Evolutionary conservation across 495 filamentous ascomycete genomes (phyloP).

Genomic region (Xylaria cubensis): DNA sequence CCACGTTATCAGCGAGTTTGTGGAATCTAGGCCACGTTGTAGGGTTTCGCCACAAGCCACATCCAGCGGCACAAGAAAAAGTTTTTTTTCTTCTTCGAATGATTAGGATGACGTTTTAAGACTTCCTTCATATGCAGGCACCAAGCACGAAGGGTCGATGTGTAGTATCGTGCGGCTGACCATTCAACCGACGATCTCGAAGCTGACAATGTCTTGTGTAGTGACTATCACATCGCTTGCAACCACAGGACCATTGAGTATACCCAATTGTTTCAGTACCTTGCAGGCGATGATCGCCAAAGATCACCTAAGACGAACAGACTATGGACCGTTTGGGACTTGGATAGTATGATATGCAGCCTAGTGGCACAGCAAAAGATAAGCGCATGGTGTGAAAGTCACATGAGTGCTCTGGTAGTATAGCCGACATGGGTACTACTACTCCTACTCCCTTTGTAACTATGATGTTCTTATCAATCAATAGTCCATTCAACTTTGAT

Average conservation of each 20-base stretch:
- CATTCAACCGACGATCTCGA: constrained; percentile 9
- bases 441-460: background rate
- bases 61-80: background rate
- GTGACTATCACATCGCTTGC: constrained; percentile 5
- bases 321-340: constrained; percentile 9
- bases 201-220: constrained; percentile 20
- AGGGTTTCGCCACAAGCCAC: constrained; percentile 22
- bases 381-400: constrained; percentile 18
- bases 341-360: constrained; percentile 1
- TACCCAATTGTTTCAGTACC: constrained; percentile 6
- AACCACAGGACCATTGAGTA: background rate
- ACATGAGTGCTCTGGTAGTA: background rate
- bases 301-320: constrained; percentile 17
- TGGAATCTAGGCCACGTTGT: background rate
- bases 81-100: background rate
- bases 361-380: background rate
- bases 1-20: constrained; percentile 1
- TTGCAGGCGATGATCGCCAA: constrained; percentile 19
- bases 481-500: background rate
- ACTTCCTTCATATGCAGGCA: constrained; percentile 19
- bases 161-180: constrained; percentile 12
- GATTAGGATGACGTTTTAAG: background rate
- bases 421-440: constrained; percentile 8
- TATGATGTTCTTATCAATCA: background rate
- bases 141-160: background rate